Percentiles rank a stretch among this genome's conserved stretches.
These are phyloP conservation scores for Venturiaceae sp. DNA, from an alignment of 2,329 filamentous ascomycete species.

Conservation along the genomic window DNA sequence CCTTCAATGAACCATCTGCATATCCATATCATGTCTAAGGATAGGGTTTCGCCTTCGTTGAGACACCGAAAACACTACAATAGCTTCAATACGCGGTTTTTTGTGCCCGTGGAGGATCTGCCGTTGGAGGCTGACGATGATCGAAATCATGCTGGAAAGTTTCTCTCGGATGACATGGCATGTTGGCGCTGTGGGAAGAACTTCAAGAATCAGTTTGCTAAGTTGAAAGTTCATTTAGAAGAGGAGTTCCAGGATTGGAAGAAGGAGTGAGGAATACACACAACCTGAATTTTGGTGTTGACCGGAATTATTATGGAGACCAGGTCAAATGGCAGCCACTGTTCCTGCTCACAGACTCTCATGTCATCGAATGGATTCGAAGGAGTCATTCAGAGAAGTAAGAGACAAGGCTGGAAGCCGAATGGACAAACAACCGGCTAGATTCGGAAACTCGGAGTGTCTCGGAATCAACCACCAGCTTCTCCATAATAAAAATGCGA, in stretches of 20 bases:
- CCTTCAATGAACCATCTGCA: slow-evolving; percentile 92
- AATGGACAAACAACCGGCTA: no score
- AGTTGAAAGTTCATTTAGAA: slow-evolving; percentile 65
- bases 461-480: no score
- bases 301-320: no score
- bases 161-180: slow-evolving; percentile 54
- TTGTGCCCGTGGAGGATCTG: slow-evolving; percentile 70
- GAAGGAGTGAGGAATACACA: slow-evolving; percentile 39
- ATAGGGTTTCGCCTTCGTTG: slow-evolving; percentile 63
- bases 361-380: no score
- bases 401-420: no score
- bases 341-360: no score
- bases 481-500: no score
- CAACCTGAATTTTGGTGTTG: no score
- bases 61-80: slow-evolving; percentile 86
- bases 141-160: slow-evolving; percentile 28
- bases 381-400: no score
- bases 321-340: no score
- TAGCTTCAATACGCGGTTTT: slow-evolving; percentile 78
- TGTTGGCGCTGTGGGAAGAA: slow-evolving; percentile 78
- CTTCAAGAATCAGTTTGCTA: slow-evolving; percentile 65
- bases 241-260: slow-evolving; percentile 71
- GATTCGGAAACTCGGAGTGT: no score
- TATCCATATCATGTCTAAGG: slow-evolving; percentile 74
- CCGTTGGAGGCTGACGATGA: slow-evolving; percentile 54